Conservation (phyloP, 1,284 basidiomycete genomes). For the Anthracocystis walkeri region DNA sequence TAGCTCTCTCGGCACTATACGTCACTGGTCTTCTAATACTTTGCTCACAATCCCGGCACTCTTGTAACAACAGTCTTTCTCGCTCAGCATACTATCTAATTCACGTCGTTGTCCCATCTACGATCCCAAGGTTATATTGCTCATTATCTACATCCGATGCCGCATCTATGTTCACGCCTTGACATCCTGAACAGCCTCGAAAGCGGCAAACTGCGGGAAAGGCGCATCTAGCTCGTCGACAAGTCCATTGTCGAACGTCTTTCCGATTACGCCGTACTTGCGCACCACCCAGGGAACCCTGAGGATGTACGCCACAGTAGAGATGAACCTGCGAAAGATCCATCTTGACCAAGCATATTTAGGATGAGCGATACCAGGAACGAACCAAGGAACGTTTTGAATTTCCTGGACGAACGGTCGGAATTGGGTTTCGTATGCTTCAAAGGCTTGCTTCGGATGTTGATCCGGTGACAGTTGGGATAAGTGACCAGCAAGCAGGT, state of each 20-base stretch:
- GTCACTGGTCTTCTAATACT: not conserved
- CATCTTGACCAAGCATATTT: constrained; percentile 9
- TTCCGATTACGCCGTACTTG: constrained; percentile 6
- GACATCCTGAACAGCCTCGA: not conserved
- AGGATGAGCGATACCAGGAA: constrained; percentile 36
- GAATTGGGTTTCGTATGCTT: constrained; percentile 37
- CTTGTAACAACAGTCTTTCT: constrained; percentile 18
- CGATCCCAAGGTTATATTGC: too few species aligned
- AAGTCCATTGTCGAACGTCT: constrained; percentile 9
- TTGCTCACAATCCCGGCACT: not conserved
- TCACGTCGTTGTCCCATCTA: not conserved
- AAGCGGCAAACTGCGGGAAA: constrained; percentile 16
- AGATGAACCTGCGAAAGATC: constrained; percentile 16
- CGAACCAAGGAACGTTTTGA: constrained; percentile 37
- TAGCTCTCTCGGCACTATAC: not conserved
- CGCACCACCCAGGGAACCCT: constrained; percentile 11
- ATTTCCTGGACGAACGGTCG: constrained; percentile 42
- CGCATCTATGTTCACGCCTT: not conserved
- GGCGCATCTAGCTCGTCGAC: constrained; percentile 23
- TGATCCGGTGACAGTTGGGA: constrained; percentile 20
- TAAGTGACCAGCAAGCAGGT: constrained; percentile 52
- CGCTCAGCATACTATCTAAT: constrained; percentile 4
- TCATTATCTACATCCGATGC: not conserved
- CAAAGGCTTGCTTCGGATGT: constrained; percentile 25
- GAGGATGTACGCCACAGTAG: constrained; percentile 1